Evolutionary conservation across 2,329 filamentous ascomycete genomes (phyloP).

Genomic region (Shiraia sp.): DNA sequence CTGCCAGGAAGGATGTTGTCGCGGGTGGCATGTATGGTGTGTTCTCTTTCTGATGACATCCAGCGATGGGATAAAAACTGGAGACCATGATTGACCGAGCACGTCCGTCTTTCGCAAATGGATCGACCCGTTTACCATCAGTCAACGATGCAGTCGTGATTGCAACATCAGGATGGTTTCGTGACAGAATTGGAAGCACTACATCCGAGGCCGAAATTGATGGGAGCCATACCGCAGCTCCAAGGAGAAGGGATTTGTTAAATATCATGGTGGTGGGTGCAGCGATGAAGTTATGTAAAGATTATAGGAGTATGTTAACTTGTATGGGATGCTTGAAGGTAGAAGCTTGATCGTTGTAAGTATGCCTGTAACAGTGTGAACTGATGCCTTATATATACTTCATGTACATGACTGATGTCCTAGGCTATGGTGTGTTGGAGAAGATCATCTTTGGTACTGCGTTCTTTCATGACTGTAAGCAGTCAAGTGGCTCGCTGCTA

Average conservation of each 20-base stretch:
- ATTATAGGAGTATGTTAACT: no score
- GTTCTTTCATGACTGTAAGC: neutral
- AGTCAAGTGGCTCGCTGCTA: slow-evolving; percentile 3
- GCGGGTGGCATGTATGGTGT: slow-evolving; percentile 28
- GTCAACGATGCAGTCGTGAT: slow-evolving; percentile 18
- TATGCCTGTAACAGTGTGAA: no score
- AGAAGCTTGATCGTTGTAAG: no score
- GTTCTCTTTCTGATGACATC: slow-evolving; percentile 11
- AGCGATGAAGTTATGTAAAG: no score
- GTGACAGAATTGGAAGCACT: slow-evolving; percentile 16
- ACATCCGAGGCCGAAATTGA: slow-evolving; percentile 2
- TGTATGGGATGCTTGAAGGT: no score
- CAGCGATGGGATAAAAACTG: slow-evolving; percentile 21
- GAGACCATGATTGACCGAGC: slow-evolving; percentile 29
- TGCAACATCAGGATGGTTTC: slow-evolving; percentile 13
- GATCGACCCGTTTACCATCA: slow-evolving; percentile 22
- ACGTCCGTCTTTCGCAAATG: slow-evolving; percentile 21
- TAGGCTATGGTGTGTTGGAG: no score
- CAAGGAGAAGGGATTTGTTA: slow-evolving; percentile 1
- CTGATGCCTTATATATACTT: no score
- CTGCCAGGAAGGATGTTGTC: slow-evolving; percentile 24
- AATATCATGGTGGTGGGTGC: neutral
- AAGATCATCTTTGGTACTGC: no score
- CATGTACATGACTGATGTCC: no score
- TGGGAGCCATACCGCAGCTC: slow-evolving; percentile 1